A percentile compares a stretch with the other conserved stretches of the same genome.
phyloP scores from a whole-genome alignment of 352 stramenopile species.

The Hyaloperonospora arabidopsidis region DNA sequence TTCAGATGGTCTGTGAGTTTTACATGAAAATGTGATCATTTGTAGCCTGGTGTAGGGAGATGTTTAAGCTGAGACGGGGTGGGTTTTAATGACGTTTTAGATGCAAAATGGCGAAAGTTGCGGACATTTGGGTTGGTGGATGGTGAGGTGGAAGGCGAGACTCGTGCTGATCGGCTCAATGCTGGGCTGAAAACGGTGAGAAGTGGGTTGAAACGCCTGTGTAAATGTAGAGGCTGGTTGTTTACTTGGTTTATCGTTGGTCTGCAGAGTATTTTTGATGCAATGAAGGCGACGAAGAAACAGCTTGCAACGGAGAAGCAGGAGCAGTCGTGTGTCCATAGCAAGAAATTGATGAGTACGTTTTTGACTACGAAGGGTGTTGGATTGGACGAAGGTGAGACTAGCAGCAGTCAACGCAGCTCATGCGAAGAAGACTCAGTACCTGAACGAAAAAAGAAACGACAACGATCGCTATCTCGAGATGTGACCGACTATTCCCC shows the following conservation, averaged over 20 bases:
- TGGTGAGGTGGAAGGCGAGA: constrained; percentile 51
- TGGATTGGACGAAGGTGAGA: constrained; percentile 12
- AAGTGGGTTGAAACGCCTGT: background rate
- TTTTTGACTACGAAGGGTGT: constrained; percentile 16
- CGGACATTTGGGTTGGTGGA: constrained; percentile 59
- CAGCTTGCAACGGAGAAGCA: constrained; percentile 22
- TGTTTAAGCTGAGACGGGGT: constrained; percentile 7
- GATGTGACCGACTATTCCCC: constrained; percentile 10
- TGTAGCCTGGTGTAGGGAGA: background rate
- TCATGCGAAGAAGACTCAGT: constrained; percentile 7
- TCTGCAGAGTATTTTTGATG: constrained; percentile 21
- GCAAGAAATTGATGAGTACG: constrained; percentile 25
- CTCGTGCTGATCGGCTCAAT: constrained; percentile 51
- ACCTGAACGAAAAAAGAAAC: constrained; percentile 14
- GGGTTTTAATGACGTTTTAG: constrained; percentile 19
- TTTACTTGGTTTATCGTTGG: background rate
- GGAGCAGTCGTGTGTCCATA: constrained; percentile 16
- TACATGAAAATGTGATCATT: background rate
- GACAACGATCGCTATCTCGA: constrained; percentile 11
- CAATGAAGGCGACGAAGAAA: constrained; percentile 27
- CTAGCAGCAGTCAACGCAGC: constrained; percentile 12
- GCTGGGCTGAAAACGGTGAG: constrained; percentile 39
- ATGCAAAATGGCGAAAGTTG: constrained; percentile 67
- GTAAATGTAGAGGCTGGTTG: background rate
- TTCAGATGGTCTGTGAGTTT: constrained; percentile 24